Evolutionary conservation across 2,329 filamentous ascomycete species (phyloP), one percentile per base, ranked within the genome.

Genomic region (Aspergillus clavatus): DNA sequence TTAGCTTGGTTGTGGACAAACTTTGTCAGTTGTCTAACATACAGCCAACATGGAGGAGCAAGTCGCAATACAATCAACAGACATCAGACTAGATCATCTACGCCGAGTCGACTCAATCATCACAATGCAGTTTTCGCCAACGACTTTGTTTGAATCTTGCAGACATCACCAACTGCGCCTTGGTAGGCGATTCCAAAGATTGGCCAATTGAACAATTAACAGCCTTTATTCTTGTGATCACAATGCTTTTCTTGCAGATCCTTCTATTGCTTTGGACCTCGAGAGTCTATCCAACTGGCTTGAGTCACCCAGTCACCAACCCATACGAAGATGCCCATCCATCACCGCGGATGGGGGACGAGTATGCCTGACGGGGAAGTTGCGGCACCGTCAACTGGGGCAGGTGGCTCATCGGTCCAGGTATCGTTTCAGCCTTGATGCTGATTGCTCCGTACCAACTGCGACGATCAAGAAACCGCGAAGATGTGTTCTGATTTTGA

Each of bases 131-230:
- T 16, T 14, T 29, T 12, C 6, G 39, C 40, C 45, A 26, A 38
- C 23, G 28, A 19, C 14, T 22, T 22, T 29, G 26, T 11, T 18
- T 7, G 31, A 21, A 37, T 29, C 45, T 48, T 46, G 42, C 48
- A 50, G 45, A 44, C 55, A 58, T 62, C 57, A 61, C 57, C 58
- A 61, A 61, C 58, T 57, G 56, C 57, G 56, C 56, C 51, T 54
- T 51, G 33, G 33, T 39, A 37, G 24, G 41, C 41, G 49, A 39
- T 38, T 40, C n/a, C 45, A 37, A 43, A 49, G 42, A 55, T 56
- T 56, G 53, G 53, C 38, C 48, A 29, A 29, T 35, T 26, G 14
- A 23, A 42, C 39, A 43, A 47, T 42, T 37, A 45, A 42, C 39
- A 43, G 19, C 43, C 44, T 42, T 35, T 16, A 40, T 42, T 28